Percentiles rank a stretch among this genome's conserved stretches.
phyloP scores from a whole-genome alignment of 2,329 filamentous ascomycete species.

The Penicillium sp. region DNA sequence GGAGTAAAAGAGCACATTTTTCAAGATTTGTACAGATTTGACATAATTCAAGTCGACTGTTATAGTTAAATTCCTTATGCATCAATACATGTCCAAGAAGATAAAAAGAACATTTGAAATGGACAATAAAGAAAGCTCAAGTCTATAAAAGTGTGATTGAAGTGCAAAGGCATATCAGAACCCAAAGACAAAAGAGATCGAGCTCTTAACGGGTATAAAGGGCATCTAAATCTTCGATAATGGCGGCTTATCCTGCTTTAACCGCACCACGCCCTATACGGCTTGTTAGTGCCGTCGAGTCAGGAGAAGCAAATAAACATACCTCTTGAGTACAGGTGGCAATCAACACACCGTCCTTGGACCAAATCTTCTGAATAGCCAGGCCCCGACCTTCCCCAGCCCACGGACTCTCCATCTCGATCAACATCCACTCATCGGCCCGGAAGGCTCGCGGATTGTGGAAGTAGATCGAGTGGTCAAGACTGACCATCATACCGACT shows the following conservation, averaged over 20 bases:
- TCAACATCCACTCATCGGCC: slow-evolving; percentile 50
- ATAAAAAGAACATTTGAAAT: not conserved
- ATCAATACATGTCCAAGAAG: not conserved
- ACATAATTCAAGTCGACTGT: not conserved
- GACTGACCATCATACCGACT: slow-evolving; percentile 49
- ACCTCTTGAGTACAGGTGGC: slow-evolving; percentile 50
- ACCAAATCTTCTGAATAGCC: slow-evolving; percentile 48
- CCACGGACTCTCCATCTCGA: slow-evolving; percentile 49
- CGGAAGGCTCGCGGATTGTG: slow-evolving; percentile 46
- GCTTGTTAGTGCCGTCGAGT: slow-evolving; percentile 12
- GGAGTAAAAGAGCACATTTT: slow-evolving; percentile 9
- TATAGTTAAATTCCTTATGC: not conserved
- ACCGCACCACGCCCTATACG: slow-evolving; percentile 42
- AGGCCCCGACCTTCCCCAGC: slow-evolving; percentile 48
- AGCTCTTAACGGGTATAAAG: slow-evolving; percentile 1
- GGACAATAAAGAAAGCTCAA: slow-evolving; percentile 1
- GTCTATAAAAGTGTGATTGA: slow-evolving; percentile 13
- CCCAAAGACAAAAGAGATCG: not conserved
- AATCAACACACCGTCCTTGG: slow-evolving; percentile 45
- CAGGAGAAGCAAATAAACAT: slow-evolving; percentile 15
- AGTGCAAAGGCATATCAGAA: not conserved
- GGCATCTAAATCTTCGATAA: slow-evolving; percentile 29
- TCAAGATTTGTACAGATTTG: not conserved
- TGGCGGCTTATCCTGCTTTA: slow-evolving; percentile 41
- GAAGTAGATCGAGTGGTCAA: slow-evolving; percentile 51